Evolutionary conservation across 208 protist species (phyloP).

Genomic region (Acanthamoeba castellanii): DNA sequence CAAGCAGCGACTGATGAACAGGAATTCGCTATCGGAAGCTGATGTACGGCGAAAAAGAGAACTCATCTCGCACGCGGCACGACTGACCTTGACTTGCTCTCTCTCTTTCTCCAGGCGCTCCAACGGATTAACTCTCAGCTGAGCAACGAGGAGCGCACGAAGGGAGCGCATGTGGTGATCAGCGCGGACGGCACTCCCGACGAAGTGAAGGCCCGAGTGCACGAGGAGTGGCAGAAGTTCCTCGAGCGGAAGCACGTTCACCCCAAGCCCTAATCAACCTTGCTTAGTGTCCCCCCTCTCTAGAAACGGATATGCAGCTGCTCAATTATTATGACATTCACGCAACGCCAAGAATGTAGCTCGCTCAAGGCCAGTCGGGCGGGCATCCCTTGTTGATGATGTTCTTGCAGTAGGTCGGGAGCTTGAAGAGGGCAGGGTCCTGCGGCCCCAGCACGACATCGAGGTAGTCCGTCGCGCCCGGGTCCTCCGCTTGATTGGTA

Average conservation of each 20-base stretch:
- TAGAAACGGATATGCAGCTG: not conserved
- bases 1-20: slow-evolving; percentile 36
- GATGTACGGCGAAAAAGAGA: not conserved
- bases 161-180: not conserved
- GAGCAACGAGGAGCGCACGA: slow-evolving; percentile 48
- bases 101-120: not conserved
- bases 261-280: not conserved
- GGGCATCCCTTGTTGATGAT: slow-evolving; percentile 38
- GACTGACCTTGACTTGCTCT: not conserved
- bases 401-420: slow-evolving; percentile 68
- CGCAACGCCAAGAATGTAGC: not conserved
- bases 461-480: slow-evolving; percentile 71
- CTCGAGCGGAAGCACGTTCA: not conserved
- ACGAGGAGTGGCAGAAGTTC: slow-evolving; percentile 13
- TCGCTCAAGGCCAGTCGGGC: not conserved
- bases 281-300: not conserved
- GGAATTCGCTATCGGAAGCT: not conserved
- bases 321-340: not conserved
- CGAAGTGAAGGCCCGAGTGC: not conserved
- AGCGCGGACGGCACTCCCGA: not conserved
- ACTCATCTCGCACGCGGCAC: no score
- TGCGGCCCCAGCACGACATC: slow-evolving; percentile 75
- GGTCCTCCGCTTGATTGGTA: slow-evolving; percentile 74
- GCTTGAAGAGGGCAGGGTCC: slow-evolving; percentile 69
- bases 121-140: slow-evolving; percentile 30